Base-by-base conservation (phyloP, 202 grass and related monocot species). In the Brachypodium distachyon region DNA sequence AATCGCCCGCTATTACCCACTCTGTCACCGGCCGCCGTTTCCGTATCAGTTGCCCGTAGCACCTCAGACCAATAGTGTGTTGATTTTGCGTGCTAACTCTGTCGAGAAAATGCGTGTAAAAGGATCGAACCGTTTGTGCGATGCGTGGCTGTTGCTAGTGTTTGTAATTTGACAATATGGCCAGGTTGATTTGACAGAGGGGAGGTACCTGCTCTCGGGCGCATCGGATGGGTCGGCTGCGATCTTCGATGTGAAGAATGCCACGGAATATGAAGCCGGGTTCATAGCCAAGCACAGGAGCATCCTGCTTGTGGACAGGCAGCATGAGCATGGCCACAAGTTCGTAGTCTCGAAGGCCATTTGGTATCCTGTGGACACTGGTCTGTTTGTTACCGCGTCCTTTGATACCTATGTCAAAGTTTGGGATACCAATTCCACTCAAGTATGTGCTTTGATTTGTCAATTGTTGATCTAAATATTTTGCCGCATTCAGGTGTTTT, bases 351-450 rank as follows among this genome's bases (percentile, higher is more conserved):
- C 95, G 2, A 73, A 70, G 25, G 91, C 89, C 37, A 40, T 90
- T 22, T 98, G 95, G 95, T 98, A 98, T 78, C 91, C 91, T 7
- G 80, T 98, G 31, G 95, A 98, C 63, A 98, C 95, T 1, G 95
- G 95, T 5, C 54, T 98, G 16, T 94, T 98, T 21, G 82, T 94
- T 60, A 92, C 91, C 1, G 91, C 86, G 8, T 98, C 95, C 44
- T 98, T 92, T 43, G 95, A 98, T 61, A 87, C 90, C 2, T 88
- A 72, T 66, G 84, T 98, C 73, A 92, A 98, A 84, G 91, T 98
- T 26, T 98, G 95, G 95, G 95, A 98, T 77, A 98, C 91, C 38
- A 98, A 98, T 84, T 88, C 79, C 3, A 77, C 84, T 81, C 94
- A 97, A 41, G 91, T 91, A 87, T 26, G 75, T 77, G 19, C 38